Evolutionary conservation across 2,329 filamentous ascomycete species (phyloP).

Genomic region (Pestalotiopsis sp.): DNA sequence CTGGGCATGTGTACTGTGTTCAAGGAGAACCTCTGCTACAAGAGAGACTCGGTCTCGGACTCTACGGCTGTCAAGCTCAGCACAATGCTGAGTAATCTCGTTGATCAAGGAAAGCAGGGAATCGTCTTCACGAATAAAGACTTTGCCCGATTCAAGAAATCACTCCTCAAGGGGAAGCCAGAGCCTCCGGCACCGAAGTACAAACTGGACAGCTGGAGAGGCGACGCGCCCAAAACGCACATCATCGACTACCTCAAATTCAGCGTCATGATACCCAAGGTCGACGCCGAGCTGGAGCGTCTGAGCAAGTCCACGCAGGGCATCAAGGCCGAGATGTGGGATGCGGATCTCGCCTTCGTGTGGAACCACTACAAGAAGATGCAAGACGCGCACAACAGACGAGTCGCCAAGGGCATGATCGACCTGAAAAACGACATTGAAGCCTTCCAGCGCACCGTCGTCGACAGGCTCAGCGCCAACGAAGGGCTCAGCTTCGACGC

Average conservation of each 20-base stretch:
- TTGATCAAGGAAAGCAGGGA: slow-evolving; percentile 62
- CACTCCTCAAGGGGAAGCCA: slow-evolving; percentile 22
- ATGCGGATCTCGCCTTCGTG: slow-evolving; percentile 35
- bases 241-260: slow-evolving; percentile 69
- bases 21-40: slow-evolving; percentile 67
- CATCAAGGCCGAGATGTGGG: slow-evolving; percentile 32
- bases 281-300: slow-evolving; percentile 38
- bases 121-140: slow-evolving; percentile 47
- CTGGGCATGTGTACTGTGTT: slow-evolving; percentile 68
- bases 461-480: not conserved
- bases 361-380: slow-evolving; percentile 2
- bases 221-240: slow-evolving; percentile 38
- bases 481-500: not conserved
- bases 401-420: not conserved
- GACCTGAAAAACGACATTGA: not conserved
- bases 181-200: slow-evolving; percentile 44
- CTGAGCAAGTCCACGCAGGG: slow-evolving; percentile 30
- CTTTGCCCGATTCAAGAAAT: slow-evolving; percentile 41
- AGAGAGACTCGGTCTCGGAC: slow-evolving; percentile 51
- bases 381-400: not conserved
- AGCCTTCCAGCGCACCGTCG: not conserved
- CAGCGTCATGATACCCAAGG: slow-evolving; percentile 45
- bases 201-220: slow-evolving; percentile 37
- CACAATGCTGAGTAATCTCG: slow-evolving; percentile 53
- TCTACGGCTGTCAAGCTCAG: slow-evolving; percentile 50